Percentiles rank a stretch among this genome's conserved stretches.
Conservation (phyloP, 345 rosid genomes). For the Bruguiera sexangula region DNA sequence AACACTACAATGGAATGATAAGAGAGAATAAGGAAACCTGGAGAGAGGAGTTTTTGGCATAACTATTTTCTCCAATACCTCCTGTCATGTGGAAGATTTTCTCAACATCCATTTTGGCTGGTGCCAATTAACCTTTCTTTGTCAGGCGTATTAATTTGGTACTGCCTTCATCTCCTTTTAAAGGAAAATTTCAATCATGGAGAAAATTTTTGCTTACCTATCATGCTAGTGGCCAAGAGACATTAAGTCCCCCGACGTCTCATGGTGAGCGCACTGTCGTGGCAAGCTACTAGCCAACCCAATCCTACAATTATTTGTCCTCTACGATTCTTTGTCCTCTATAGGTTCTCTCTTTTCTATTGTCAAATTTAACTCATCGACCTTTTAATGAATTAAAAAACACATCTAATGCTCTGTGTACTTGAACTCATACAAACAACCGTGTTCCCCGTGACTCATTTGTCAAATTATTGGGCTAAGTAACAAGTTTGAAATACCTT, state of each 20-base stretch:
- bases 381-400: too few species aligned
- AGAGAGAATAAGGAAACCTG: conserved; percentile 40
- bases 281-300: not conserved
- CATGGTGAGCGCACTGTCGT: not conserved
- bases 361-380: too few species aligned
- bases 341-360: too few species aligned
- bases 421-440: too few species aligned
- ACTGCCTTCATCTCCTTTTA: conserved; percentile 2
- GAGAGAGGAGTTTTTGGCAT: conserved; percentile 60
- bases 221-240: conserved; percentile 1
- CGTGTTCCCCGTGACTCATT: too few species aligned
- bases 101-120: conserved; percentile 31
- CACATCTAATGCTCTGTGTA: too few species aligned
- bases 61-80: conserved; percentile 65
- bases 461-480: too few species aligned
- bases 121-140: not conserved
- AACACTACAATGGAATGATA: not conserved
- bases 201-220: not conserved
- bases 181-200: conserved; percentile 13
- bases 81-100: conserved; percentile 41
- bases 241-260: not conserved
- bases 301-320: too few species aligned
- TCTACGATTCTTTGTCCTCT: too few species aligned
- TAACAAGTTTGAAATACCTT: too few species aligned
- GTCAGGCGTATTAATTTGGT: not conserved